Conservation (phyloP, 2,329 filamentous ascomycete genomes). For the Xylariaceae sp. region DNA sequence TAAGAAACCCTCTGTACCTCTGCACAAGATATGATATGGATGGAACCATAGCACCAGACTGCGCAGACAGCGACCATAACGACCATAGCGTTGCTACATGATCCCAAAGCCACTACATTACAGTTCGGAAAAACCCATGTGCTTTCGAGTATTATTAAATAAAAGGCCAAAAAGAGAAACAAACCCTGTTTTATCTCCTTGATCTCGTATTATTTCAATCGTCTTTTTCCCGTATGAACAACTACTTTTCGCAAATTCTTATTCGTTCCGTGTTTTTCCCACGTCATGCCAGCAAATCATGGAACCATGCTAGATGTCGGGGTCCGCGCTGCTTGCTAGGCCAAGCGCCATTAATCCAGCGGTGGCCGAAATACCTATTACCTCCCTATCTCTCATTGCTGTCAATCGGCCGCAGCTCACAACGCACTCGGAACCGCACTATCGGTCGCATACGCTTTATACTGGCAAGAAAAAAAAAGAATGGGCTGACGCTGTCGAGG, state of each 20-base stretch:
- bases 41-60: neutral
- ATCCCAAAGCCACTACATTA: neutral
- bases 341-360: conserved; percentile 6
- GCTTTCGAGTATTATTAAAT: neutral
- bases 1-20: neutral
- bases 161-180: too few species aligned
- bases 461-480: neutral
- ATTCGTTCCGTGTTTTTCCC: neutral
- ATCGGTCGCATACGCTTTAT: neutral
- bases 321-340: conserved; percentile 10
- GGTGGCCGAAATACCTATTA: neutral
- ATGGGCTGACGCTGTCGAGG: neutral
- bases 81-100: neutral
- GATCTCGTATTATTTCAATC: neutral
- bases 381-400: too few species aligned
- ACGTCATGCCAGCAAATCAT: neutral
- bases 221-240: neutral
- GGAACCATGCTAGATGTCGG: neutral
- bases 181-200: too few species aligned
- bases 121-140: neutral
- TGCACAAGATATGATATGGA: neutral
- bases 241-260: neutral
- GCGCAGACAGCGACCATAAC: neutral
- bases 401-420: too few species aligned
- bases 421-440: neutral